phyloP scores from a whole-genome alignment of 257 asterid species.

The Solanum medicagineum region DNA sequence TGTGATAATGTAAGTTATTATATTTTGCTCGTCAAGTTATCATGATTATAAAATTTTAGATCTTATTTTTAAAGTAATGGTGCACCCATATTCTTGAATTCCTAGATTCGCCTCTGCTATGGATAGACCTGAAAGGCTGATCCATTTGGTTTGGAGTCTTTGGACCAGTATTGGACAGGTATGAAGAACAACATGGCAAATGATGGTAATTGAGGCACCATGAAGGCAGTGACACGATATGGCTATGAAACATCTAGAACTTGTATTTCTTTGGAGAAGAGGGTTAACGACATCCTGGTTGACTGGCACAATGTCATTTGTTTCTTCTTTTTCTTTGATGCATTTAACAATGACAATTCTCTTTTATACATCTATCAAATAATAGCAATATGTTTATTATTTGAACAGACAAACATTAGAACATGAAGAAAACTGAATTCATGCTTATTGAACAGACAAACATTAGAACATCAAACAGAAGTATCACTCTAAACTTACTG shows the following conservation, averaged over 20 bases:
- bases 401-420: not conserved
- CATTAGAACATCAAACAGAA: not conserved
- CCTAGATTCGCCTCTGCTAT: slow-evolving; percentile 3
- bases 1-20: no score
- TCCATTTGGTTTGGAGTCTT: slow-evolving; percentile 55
- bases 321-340: not conserved
- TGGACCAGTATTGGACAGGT: slow-evolving; percentile 51
- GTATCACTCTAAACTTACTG: no score
- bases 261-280: slow-evolving; percentile 22
- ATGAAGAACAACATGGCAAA: slow-evolving; percentile 70
- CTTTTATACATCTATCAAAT: not conserved
- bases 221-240: slow-evolving; percentile 25
- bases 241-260: slow-evolving; percentile 22
- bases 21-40: no score
- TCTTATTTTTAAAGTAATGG: no score
- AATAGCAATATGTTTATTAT: no score
- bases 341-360: not conserved
- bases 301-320: not conserved
- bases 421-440: not conserved
- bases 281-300: not conserved
- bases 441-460: not conserved
- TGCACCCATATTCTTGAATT: no score
- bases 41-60: no score
- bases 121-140: slow-evolving; percentile 74
- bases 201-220: slow-evolving; percentile 37